A percentile compares a stretch with the other conserved stretches of the same genome.
Evolutionary conservation across 2,329 filamentous ascomycete genomes (phyloP).

Genomic region (Parastagonospora avenae): DNA sequence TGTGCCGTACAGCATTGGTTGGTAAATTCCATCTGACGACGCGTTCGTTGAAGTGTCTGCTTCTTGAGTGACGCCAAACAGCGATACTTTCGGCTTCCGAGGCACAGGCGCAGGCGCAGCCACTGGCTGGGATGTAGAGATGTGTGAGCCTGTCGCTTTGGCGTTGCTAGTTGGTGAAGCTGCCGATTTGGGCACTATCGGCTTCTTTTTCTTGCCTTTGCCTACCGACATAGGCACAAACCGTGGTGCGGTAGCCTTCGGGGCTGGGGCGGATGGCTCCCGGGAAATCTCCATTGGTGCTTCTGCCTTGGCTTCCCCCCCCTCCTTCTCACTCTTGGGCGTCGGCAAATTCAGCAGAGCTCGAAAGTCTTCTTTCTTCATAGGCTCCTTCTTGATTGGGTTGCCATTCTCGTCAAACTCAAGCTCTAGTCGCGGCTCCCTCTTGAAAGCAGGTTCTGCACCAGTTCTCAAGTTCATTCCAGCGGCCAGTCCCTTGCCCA

Average conservation of each 20-base stretch:
- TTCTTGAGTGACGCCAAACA: conserved; percentile 68
- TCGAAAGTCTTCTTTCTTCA: conserved; percentile 39
- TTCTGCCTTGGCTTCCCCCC: conserved; percentile 46
- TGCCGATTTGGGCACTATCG: conserved; percentile 13
- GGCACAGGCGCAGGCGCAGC: conserved; percentile 23
- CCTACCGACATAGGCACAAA: conserved; percentile 89
- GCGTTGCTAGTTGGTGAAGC: conserved; percentile 1
- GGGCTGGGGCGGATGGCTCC: conserved; percentile 58
- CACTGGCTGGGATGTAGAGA: conserved; percentile 11
- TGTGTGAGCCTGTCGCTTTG: conserved; percentile 2
- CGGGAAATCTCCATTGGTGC: conserved; percentile 41
- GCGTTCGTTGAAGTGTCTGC: conserved; percentile 34
- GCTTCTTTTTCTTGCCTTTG: conserved; percentile 63
- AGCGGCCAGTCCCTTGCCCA: conserved; percentile 52
- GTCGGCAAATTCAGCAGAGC: conserved; percentile 43
- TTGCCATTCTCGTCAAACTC: conserved; percentile 45
- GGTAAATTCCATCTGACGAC: conserved; percentile 37
- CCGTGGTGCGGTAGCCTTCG: conserved; percentile 77
- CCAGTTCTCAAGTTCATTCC: conserved; percentile 82
- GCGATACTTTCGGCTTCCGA: conserved; percentile 65
- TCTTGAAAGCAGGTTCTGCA: conserved; percentile 78
- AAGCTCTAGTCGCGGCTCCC: conserved; percentile 56
- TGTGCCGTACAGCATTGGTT: conserved; percentile 45
- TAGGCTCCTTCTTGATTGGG: conserved; percentile 31
- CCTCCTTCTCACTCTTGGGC: conserved; percentile 28